phyloP scores from a whole-genome alignment of 2,329 filamentous ascomycete genomes.

The Penicillium freii region DNA sequence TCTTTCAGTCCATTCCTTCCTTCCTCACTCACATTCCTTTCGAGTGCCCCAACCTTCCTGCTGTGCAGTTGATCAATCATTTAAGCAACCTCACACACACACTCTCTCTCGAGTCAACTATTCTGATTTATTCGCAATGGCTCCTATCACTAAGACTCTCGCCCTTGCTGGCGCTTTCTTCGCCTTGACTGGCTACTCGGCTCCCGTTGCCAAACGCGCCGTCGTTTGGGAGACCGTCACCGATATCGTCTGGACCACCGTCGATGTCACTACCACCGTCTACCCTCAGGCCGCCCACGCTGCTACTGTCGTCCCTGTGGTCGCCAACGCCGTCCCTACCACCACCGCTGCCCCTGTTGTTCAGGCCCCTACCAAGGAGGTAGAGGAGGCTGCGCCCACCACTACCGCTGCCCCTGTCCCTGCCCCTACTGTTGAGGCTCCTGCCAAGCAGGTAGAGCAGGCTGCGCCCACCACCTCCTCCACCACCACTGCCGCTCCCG shows the following conservation, averaged over 20 bases:
- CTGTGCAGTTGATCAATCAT: conserved; percentile 26
- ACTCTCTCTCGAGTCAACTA: background rate
- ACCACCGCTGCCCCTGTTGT: conserved; percentile 10
- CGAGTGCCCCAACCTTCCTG: conserved; percentile 22
- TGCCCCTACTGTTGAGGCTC: conserved; percentile 2
- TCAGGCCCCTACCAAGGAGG: background rate
- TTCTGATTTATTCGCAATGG: conserved; percentile 29
- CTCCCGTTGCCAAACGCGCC: conserved; percentile 40
- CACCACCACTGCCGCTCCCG: conserved; percentile 9
- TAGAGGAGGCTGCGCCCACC: conserved; percentile 6
- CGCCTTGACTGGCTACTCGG: conserved; percentile 32
- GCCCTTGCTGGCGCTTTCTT: conserved; percentile 38
- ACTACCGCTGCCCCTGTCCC: conserved; percentile 8
- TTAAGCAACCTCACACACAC: conserved; percentile 10
- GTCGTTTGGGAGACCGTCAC: conserved; percentile 52
- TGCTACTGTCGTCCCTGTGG: conserved; percentile 24
- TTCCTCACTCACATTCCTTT: conserved; percentile 22
- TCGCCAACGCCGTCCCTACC: conserved; percentile 17
- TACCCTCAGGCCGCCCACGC: conserved; percentile 32
- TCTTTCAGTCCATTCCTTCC: conserved; percentile 2
- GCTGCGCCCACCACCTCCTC: conserved; percentile 11
- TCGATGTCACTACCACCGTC: conserved; percentile 51
- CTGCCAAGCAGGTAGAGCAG: background rate
- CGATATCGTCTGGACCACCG: conserved; percentile 49
- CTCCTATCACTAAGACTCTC: conserved; percentile 39